Evolutionary conservation across 148 eudicot genomes (phyloP), one percentile per base, ranked within the genome.

Genomic region (Nepenthes gracilis): DNA sequence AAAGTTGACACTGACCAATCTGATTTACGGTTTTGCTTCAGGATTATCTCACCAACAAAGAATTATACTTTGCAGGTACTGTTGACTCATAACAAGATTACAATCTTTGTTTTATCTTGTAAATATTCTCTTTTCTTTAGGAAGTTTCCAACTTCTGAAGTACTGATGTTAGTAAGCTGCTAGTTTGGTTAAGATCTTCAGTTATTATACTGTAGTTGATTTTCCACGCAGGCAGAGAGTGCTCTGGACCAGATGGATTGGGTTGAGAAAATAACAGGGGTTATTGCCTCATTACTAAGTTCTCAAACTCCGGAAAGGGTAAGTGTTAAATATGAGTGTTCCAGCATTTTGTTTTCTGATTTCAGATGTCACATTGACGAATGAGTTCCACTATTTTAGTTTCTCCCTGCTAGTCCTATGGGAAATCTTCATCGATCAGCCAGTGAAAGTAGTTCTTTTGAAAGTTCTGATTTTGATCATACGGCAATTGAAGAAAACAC

Each of bases 241-340:
- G 90, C 98, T 69, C 75, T 84, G 71, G 98, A 93, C 78, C 98
- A 93, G 74, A 88, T 93, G 98, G 98, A 93, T 70, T 93, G 98
- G 98, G 82, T 93, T 71, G 98, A 93, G 75, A 93, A 93, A 74
- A 93, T 93, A 65, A 93, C 98, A 43, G 98, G 98, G 50, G 98
- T 93, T 61, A 93, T 93, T 71, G 98, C 96, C 47, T 92, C 97
- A 32, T 77, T 92, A 62, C 75, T 93, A 64, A 93, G 96, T 70
- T 93, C 98, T 55, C 98, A 93, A 78, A 77, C 90, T 64, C 95
- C 98, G 59, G 98, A 93, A 68, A 82, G 96, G 87, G 98, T 93
- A 86, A 74, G 63, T 36, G 60, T 70, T 47, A 35, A 55, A 47
- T 12, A 37, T 34, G 11, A 43, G 54, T 68, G 38, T 53, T 55